These are phyloP conservation scores for Saccharomyces cerevisiae DNA, from an alignment of 805 yeast species.

Conservation along the genomic window DNA sequence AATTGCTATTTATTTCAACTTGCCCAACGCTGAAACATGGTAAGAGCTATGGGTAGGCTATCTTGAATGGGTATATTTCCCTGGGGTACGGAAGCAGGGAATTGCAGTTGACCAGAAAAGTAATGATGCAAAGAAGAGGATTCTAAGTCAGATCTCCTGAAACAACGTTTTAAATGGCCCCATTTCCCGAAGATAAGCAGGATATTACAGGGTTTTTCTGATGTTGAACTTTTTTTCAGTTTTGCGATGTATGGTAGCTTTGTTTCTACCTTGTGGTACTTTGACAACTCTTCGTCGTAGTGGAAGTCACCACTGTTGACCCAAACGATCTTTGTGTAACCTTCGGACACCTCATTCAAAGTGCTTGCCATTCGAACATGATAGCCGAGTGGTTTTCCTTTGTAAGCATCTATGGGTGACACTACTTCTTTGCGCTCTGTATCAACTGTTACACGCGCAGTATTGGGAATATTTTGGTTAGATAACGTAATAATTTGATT, in stretches of 20 bases:
- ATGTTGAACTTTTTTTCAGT: slow-evolving; percentile 16
- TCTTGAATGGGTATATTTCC: slow-evolving; percentile 53
- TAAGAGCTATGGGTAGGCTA: slow-evolving; percentile 28
- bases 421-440: slow-evolving; percentile 52
- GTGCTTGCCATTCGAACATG: slow-evolving; percentile 57
- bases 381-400: slow-evolving; percentile 61
- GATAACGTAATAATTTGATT: slow-evolving; percentile 48
- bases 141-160: slow-evolving; percentile 40
- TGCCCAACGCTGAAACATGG: not conserved
- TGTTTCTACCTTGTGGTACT: slow-evolving; percentile 15
- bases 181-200: slow-evolving; percentile 59
- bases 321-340: slow-evolving; percentile 50
- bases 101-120: slow-evolving; percentile 54
- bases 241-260: slow-evolving; percentile 24
- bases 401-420: slow-evolving; percentile 61
- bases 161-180: slow-evolving; percentile 47
- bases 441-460: slow-evolving; percentile 78
- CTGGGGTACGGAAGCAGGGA: slow-evolving; percentile 44
- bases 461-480: slow-evolving; percentile 57
- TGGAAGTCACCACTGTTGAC: slow-evolving; percentile 62
- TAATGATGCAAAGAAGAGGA: slow-evolving; percentile 49
- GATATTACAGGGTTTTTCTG: slow-evolving; percentile 23
- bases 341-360: slow-evolving; percentile 62
- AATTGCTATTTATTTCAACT: not conserved
- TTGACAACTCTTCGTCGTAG: slow-evolving; percentile 25